A percentile compares a stretch with the other conserved stretches of the same genome.
phyloP scores from a whole-genome alignment of 257 asterid genomes.

The Salvia hispanica region DNA sequence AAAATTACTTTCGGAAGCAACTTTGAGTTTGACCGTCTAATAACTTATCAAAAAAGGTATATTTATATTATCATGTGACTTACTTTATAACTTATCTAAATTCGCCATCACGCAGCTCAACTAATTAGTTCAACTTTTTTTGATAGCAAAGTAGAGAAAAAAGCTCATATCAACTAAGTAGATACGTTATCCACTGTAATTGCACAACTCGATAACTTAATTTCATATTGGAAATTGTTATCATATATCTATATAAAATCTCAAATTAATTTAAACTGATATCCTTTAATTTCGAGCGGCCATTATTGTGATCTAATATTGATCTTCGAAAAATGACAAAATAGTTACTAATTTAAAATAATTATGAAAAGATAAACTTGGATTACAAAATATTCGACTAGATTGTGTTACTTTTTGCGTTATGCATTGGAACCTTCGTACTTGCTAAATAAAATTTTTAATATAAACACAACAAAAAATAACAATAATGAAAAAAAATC shows the following conservation, averaged over 20 bases:
- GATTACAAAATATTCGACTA: not conserved
- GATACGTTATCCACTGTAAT: too few species aligned
- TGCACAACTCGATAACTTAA: too few species aligned
- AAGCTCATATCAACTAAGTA: too few species aligned
- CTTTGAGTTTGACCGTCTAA: not conserved
- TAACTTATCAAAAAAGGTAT: conserved; percentile 19
- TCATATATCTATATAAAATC: too few species aligned
- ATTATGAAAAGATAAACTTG: not conserved
- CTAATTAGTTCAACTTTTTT: not conserved
- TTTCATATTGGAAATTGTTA: too few species aligned
- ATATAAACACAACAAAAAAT: not conserved
- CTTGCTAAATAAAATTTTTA: not conserved
- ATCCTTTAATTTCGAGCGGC: too few species aligned
- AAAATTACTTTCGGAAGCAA: conserved; percentile 15
- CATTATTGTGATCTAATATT: not conserved
- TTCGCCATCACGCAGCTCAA: not conserved
- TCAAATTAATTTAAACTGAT: too few species aligned
- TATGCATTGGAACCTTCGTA: not conserved
- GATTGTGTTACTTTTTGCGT: not conserved
- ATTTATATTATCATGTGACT: conserved; percentile 1
- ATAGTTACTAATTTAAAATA: not conserved
- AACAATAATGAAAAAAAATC: not conserved
- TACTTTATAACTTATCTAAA: conserved; percentile 6
- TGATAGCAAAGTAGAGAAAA: too few species aligned
- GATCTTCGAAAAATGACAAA: not conserved